Evolutionary conservation across 2,329 filamentous ascomycete genomes (phyloP), one percentile per base, ranked within the genome.

Genomic region (Colletotrichum sp.): DNA sequence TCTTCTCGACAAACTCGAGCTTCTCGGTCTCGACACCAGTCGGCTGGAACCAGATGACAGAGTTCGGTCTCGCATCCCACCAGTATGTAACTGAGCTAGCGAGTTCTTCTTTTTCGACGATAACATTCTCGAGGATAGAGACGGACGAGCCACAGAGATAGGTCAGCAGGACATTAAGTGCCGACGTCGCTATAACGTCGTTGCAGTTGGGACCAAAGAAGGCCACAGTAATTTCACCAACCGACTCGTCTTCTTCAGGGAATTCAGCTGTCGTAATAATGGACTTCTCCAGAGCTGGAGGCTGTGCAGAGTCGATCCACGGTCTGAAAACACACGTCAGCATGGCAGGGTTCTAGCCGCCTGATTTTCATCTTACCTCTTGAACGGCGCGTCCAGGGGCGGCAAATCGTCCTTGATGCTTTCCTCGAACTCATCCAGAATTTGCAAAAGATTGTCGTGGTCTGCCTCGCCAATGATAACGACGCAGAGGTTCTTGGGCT

Each of bases 101-200:
- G 62, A 99, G 91, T 79, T 98, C 95, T 84, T 99, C 96, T 80
- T 94, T 95, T 82, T 99, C 97, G 3, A 99, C 97, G 76, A 99
- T 90, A 21, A 93, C 91, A 79, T 99, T 99, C 82, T 99, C 96
- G 8, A 99, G 88, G 2, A 99, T 89, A 1, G 96, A 96, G 4
- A 98, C 95, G 1, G 98, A 98, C 1, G 97, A 99, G 8, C 96
- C 97, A 78, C 95, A 95, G 21, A 99, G 91, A 81, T 99, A 99
- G 3, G 94, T 93, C 52, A 98, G 89, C 4, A 98, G 86, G 67
- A 98, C 92, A 78, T 95, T 94, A 5, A 98, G 86, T 2, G 96
- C 97, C 16, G 93, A 93, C 13, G 91, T 91, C 55, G 90, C 87
- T 28, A 95, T 83, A 4, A 91, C 84, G 79, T 98, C 93, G 69